Evolutionary conservation across 176 grass and related monocot genomes (phyloP).

Genomic region (Urochloa ruziziensis): DNA sequence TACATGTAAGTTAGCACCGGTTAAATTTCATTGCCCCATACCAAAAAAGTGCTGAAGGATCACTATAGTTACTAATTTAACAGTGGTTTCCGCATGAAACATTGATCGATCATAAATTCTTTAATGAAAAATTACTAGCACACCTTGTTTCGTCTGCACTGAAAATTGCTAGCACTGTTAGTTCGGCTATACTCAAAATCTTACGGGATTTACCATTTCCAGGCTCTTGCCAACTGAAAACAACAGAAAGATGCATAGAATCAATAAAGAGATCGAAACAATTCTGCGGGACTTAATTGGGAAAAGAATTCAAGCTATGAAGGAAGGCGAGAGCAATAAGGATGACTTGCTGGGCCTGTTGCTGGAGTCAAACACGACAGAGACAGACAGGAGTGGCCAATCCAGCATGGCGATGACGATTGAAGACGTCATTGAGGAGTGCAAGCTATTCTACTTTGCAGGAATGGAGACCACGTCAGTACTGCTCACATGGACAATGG

Average conservation of each 20-base stretch:
- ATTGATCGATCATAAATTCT: not conserved
- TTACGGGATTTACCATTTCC: not conserved
- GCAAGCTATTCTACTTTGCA: constrained; percentile 81
- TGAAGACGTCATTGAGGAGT: constrained; percentile 66
- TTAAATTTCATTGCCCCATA: not conserved
- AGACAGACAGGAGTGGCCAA: not conserved
- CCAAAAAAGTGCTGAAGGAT: not conserved
- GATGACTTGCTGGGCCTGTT: constrained; percentile 46
- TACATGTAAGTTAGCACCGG: constrained; percentile 1
- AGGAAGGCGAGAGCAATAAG: constrained; percentile 28
- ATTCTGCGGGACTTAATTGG: constrained; percentile 42
- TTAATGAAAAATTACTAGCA: not conserved
- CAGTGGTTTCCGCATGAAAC: not conserved
- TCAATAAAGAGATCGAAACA: constrained; percentile 28
- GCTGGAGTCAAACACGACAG: constrained; percentile 49
- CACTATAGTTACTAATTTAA: not conserved
- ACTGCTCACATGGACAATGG: constrained; percentile 75
- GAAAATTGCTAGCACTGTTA: not conserved
- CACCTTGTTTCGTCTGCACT: no score
- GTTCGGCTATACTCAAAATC: not conserved
- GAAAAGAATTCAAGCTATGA: constrained; percentile 39
- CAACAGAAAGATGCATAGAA: constrained; percentile 38
- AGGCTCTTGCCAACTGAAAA: constrained; percentile 52
- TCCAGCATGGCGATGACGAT: constrained; percentile 35
- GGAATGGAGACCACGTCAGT: constrained; percentile 70